phyloP scores from a whole-genome alignment of 2,329 filamentous ascomycete species.

The Venturiaceae sp. region DNA sequence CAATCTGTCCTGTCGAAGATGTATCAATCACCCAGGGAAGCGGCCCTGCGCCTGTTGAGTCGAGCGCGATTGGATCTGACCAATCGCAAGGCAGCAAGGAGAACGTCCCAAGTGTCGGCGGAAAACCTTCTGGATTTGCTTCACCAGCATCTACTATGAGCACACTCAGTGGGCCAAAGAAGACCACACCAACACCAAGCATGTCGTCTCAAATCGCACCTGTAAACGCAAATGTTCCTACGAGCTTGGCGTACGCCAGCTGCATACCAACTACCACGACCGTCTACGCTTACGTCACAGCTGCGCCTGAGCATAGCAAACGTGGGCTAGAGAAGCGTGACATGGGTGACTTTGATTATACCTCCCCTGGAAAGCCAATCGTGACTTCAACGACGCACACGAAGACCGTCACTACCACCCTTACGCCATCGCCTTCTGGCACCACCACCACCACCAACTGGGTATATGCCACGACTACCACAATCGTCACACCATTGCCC shows the following conservation, averaged over 20 bases:
- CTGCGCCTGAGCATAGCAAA: background rate
- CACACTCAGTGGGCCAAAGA: background rate
- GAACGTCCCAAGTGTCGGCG: background rate
- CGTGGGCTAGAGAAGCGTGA: background rate
- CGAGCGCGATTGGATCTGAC: background rate
- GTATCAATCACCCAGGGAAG: background rate
- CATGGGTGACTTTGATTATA: background rate
- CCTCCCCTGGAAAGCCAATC: background rate
- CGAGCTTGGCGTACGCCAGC: background rate
- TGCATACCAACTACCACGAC: conserved; percentile 2
- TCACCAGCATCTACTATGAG: background rate
- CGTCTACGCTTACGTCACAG: background rate
- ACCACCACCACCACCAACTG: background rate
- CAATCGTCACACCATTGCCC: background rate
- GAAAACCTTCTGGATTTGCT: background rate
- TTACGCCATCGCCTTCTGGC: background rate
- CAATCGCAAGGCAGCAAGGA: background rate
- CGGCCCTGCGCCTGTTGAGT: background rate
- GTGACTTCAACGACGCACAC: background rate
- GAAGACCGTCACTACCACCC: background rate
- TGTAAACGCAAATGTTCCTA: background rate
- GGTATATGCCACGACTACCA: background rate
- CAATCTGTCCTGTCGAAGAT: background rate
- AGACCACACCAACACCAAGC: background rate
- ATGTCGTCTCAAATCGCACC: background rate